phyloP scores from a whole-genome alignment of 2,329 filamentous ascomycete genomes.

The Trichothecium roseum region DNA sequence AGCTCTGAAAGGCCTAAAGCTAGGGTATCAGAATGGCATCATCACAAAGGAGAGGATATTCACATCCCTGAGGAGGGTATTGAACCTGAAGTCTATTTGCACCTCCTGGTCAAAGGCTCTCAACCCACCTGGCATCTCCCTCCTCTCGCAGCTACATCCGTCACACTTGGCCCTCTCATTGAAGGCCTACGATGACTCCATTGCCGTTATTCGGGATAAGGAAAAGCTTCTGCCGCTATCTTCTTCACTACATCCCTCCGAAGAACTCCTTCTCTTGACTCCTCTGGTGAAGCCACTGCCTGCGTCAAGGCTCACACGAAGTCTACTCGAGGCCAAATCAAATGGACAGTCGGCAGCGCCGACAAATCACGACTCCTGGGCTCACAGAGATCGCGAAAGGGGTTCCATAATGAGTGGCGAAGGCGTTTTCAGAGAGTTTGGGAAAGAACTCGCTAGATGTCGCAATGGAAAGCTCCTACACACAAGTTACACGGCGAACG shows the following conservation, averaged over 20 bases:
- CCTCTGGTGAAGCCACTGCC: constrained; percentile 87
- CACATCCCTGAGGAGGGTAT: constrained; percentile 67
- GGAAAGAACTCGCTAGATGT: constrained; percentile 75
- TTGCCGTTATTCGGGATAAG: constrained; percentile 86
- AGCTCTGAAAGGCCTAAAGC: constrained; percentile 78
- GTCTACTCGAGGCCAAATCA: constrained; percentile 44
- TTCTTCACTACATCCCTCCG: constrained; percentile 68
- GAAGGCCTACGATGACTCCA: constrained; percentile 82
- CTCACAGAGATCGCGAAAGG: constrained; percentile 45
- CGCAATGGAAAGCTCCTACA: constrained; percentile 80
- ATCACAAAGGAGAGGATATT: constrained; percentile 72
- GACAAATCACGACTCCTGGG: constrained; percentile 43
- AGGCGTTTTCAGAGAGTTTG: constrained; percentile 82
- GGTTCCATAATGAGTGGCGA: constrained; percentile 78
- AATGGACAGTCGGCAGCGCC: constrained; percentile 21
- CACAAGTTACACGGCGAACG: constrained; percentile 91
- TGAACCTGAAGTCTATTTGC: constrained; percentile 72
- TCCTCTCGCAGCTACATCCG: constrained; percentile 72
- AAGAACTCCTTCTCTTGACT: constrained; percentile 82
- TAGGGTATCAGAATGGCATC: constrained; percentile 84
- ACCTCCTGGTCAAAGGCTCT: constrained; percentile 87
- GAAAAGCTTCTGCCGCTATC: constrained; percentile 75
- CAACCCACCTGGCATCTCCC: constrained; percentile 69
- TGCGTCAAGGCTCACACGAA: constrained; percentile 73
- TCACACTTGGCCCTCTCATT: constrained; percentile 73